phyloP scores from a whole-genome alignment of 306 rosid species.

The Dalbergia cultrata region DNA sequence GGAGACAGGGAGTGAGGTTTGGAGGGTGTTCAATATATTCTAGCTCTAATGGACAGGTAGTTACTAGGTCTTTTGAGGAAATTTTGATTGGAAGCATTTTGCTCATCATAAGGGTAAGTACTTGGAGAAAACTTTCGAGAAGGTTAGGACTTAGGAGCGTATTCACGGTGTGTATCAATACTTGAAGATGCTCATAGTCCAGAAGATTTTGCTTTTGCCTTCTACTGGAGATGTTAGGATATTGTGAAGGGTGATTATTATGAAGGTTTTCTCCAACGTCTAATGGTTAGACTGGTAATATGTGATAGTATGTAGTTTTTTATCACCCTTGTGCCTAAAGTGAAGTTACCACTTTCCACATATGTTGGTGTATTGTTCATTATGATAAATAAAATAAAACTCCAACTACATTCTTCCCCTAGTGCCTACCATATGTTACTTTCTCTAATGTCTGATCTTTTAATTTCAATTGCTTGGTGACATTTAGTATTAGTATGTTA shows the following conservation, averaged over 20 bases:
- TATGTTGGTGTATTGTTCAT: neutral
- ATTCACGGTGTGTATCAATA: neutral
- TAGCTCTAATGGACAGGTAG: neutral
- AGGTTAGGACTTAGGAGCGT: neutral
- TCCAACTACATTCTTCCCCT: neutral
- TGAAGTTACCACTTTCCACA: neutral
- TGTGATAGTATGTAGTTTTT: neutral
- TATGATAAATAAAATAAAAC: neutral
- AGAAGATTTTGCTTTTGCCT: neutral
- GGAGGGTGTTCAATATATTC: conserved; percentile 18
- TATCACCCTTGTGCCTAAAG: neutral
- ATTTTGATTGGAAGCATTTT: conserved; percentile 27
- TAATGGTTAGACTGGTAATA: conserved; percentile 1
- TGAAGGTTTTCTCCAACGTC: conserved; percentile 1
- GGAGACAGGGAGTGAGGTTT: neutral
- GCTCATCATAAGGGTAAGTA: neutral
- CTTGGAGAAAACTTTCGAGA: neutral
- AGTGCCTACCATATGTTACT: no score
- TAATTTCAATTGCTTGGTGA: neutral
- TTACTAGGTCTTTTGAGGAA: neutral
- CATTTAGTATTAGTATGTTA: conserved; percentile 10
- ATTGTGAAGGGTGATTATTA: conserved; percentile 12
- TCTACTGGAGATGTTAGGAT: neutral
- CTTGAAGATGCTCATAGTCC: neutral
- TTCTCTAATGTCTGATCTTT: no score